A percentile compares a stretch with the other conserved stretches of the same genome.
Conservation (phyloP, 1,139 yeast genomes). For the Lodderomyces metapsilosis region DNA sequence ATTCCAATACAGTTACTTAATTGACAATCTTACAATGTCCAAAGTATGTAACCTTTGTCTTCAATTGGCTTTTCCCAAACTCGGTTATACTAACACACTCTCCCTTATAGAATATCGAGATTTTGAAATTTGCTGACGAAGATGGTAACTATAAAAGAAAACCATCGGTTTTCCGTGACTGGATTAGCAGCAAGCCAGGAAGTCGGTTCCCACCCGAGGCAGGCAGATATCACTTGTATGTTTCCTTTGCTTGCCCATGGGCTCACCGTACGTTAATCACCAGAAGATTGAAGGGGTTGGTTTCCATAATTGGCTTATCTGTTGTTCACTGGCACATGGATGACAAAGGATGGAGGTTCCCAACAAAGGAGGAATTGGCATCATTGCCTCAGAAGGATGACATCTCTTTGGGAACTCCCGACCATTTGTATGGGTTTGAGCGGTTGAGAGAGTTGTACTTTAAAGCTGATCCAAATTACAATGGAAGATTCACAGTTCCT, state of each 20-base stretch:
- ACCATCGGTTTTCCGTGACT: slow-evolving; percentile 51
- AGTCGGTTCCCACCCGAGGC: slow-evolving; percentile 70
- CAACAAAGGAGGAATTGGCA: slow-evolving; percentile 27
- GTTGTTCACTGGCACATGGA: slow-evolving; percentile 92
- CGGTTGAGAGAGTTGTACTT: slow-evolving; percentile 70
- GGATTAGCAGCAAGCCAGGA: slow-evolving; percentile 58
- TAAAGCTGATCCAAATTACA: slow-evolving; percentile 72
- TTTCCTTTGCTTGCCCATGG: slow-evolving; percentile 92
- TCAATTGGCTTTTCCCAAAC: no score
- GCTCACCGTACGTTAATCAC: slow-evolving; percentile 85
- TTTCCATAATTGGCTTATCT: slow-evolving; percentile 58
- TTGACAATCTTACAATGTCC: slow-evolving; percentile 7
- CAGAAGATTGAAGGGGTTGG: slow-evolving; percentile 75
- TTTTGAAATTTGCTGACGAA: slow-evolving; percentile 46
- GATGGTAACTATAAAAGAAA: slow-evolving; percentile 56
- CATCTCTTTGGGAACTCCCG: slow-evolving; percentile 57
- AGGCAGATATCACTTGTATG: slow-evolving; percentile 83
- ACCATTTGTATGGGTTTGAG: slow-evolving; percentile 57
- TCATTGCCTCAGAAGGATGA: slow-evolving; percentile 31
- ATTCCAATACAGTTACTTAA: neutral
- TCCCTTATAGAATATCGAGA: slow-evolving; percentile 20
- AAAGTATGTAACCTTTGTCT: no score
- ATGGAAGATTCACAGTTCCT: slow-evolving; percentile 87
- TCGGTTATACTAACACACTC: slow-evolving; percentile 9
- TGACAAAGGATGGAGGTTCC: slow-evolving; percentile 82